A percentile compares a stretch with the other conserved stretches of the same genome.
Conservation (phyloP, 306 rosid species). For the Glycine latifolia region DNA sequence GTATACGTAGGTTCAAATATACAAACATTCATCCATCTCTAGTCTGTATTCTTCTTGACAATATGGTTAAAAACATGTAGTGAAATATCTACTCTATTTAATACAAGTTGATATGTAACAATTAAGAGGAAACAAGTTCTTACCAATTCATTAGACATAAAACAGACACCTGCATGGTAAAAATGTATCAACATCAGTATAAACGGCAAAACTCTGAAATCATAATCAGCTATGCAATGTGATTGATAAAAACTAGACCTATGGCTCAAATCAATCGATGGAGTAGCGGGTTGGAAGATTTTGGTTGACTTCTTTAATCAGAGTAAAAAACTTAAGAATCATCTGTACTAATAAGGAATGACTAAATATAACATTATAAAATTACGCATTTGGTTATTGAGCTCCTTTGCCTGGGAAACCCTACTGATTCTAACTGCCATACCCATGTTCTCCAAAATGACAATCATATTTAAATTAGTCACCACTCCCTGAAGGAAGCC, state of each 20-base stretch:
- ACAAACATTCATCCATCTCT: not conserved
- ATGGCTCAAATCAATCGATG: slow-evolving; percentile 27
- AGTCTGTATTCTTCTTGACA: no score
- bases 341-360: not conserved
- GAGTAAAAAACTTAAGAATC: slow-evolving; percentile 9
- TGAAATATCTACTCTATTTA: slow-evolving; percentile 9
- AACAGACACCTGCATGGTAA: slow-evolving; percentile 80
- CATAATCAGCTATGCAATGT: slow-evolving; percentile 7
- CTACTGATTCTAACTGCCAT: slow-evolving; percentile 5
- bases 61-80: no score
- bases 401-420: not conserved
- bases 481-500: slow-evolving; percentile 30
- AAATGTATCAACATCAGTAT: slow-evolving; percentile 49
- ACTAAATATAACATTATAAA: not conserved
- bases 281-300: slow-evolving; percentile 1
- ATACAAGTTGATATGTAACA: slow-evolving; percentile 10
- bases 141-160: slow-evolving; percentile 97
- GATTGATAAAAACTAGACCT: slow-evolving; percentile 15
- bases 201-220: slow-evolving; percentile 3
- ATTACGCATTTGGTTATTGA: not conserved
- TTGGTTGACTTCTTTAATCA: slow-evolving; percentile 1
- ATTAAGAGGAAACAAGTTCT: slow-evolving; percentile 44
- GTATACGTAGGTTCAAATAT: not conserved
- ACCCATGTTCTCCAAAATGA: slow-evolving; percentile 26
- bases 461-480: slow-evolving; percentile 35